Conservation (phyloP, 495 filamentous ascomycete genomes). For the Opeltia flavorubescens region DNA sequence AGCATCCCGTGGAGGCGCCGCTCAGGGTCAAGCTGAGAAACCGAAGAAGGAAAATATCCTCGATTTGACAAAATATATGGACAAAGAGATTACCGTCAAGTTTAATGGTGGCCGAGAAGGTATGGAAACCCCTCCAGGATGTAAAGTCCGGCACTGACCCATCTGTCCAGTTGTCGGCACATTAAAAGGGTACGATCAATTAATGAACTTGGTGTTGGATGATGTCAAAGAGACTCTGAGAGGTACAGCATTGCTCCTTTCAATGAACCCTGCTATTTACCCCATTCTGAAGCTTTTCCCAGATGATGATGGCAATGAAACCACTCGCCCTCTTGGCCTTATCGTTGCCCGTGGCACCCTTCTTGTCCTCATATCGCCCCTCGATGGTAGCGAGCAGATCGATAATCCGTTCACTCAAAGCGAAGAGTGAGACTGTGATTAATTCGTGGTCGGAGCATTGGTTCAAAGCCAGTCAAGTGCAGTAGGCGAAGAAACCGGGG, state of each 20-base stretch:
- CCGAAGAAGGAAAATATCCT: conserved; percentile 98
- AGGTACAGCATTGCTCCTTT: conserved; percentile 36
- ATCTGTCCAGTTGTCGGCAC: conserved; percentile 55
- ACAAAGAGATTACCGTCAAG: conserved; percentile 86
- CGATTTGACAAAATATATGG: conserved; percentile 88
- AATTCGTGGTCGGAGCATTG: neutral
- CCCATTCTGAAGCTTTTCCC: neutral
- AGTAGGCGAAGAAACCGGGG: no score
- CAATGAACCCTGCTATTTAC: conserved; percentile 5
- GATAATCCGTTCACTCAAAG: conserved; percentile 76
- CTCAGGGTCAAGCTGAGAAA: conserved; percentile 37
- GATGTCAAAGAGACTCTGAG: conserved; percentile 80
- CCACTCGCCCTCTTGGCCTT: conserved; percentile 69
- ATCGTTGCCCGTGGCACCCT: conserved; percentile 88
- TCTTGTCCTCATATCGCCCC: conserved; percentile 78
- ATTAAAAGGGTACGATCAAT: conserved; percentile 87
- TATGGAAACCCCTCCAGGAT: conserved; percentile 20
- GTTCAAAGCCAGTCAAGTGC: no score
- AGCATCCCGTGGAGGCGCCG: conserved; percentile 31
- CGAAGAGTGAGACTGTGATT: conserved; percentile 32
- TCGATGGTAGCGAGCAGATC: conserved; percentile 91
- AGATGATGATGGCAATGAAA: conserved; percentile 89
- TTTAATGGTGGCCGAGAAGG: conserved; percentile 93
- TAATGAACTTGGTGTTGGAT: conserved; percentile 96
- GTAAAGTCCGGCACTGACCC: no score